Conservation (phyloP, 306 rosid genomes). For the Vicia villosa region DNA sequence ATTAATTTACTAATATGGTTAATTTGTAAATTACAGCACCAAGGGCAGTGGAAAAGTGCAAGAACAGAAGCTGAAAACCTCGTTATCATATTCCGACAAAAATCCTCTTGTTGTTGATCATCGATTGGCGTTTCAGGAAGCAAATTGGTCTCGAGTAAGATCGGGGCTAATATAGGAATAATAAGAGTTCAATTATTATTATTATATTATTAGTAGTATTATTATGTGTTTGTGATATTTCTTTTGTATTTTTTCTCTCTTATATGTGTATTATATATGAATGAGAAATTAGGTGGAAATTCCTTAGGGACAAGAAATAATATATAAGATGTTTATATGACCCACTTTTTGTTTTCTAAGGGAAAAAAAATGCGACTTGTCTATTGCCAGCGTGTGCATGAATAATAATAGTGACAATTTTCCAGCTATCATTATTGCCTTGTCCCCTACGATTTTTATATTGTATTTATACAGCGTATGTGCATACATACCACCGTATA, state of each 20-base stretch:
- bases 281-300: slow-evolving; percentile 56
- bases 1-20: no score
- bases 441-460: slow-evolving; percentile 25
- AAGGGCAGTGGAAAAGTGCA: slow-evolving; percentile 82
- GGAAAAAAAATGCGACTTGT: slow-evolving; percentile 17
- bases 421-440: slow-evolving; percentile 15
- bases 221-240: slow-evolving; percentile 42
- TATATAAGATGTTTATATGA: slow-evolving; percentile 66
- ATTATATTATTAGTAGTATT: background rate
- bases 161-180: slow-evolving; percentile 51
- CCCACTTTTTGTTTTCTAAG: slow-evolving; percentile 39
- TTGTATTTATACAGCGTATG: background rate
- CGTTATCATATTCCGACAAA: background rate
- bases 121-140: slow-evolving; percentile 26
- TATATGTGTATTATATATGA: slow-evolving; percentile 43
- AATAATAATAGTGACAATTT: slow-evolving; percentile 38
- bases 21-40: slow-evolving; percentile 57
- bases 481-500: background rate
- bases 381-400: slow-evolving; percentile 31
- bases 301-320: slow-evolving; percentile 55
- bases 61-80: slow-evolving; percentile 61
- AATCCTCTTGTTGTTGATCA: slow-evolving; percentile 25
- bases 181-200: slow-evolving; percentile 34
- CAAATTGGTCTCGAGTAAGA: slow-evolving; percentile 45
- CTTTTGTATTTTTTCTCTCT: slow-evolving; percentile 16